phyloP scores from a whole-genome alignment of 805 yeast genomes.

The Scheffersomyces spartinae region DNA sequence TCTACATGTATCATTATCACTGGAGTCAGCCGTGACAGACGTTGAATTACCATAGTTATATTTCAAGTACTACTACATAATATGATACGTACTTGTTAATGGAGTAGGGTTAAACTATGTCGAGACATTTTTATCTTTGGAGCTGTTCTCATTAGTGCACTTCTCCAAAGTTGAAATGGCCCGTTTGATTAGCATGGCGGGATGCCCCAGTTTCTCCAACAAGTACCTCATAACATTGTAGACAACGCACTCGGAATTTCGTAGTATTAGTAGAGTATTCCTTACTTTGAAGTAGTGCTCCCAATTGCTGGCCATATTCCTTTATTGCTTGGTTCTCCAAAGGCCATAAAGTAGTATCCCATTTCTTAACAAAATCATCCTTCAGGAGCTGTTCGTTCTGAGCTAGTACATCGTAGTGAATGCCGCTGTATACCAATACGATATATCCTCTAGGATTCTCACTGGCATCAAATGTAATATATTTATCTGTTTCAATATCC shows the following conservation, averaged over 20 bases:
- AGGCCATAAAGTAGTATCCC: conserved; percentile 8
- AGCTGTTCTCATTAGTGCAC: conserved; percentile 7
- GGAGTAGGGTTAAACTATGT: too few relatives aligned
- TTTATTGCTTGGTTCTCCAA: conserved; percentile 19
- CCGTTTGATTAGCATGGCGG: conserved; percentile 50
- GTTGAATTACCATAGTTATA: too few relatives aligned
- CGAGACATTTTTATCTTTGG: too few relatives aligned
- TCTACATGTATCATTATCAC: too few relatives aligned
- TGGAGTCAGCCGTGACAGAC: too few relatives aligned
- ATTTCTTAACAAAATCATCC: conserved; percentile 3
- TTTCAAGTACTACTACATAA: too few relatives aligned
- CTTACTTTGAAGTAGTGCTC: conserved; percentile 31
- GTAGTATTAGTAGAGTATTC: conserved; percentile 60
- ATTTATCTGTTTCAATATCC: conserved; percentile 51
- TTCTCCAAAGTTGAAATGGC: conserved; percentile 56
- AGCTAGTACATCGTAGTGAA: conserved; percentile 62
- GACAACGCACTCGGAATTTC: conserved; percentile 45
- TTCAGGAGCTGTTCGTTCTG: conserved; percentile 11
- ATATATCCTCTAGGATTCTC: conserved; percentile 30
- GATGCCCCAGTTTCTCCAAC: conserved; percentile 57
- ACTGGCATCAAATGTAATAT: conserved; percentile 37
- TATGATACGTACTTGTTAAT: too few relatives aligned
- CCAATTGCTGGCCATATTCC: conserved; percentile 26
- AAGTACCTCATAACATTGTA: conserved; percentile 38
- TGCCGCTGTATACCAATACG: conserved; percentile 53